A percentile compares a stretch with the other conserved stretches of the same genome.
phyloP scores from a whole-genome alignment of 2,329 filamentous ascomycete species.

The Scedosporium apiospermum region DNA sequence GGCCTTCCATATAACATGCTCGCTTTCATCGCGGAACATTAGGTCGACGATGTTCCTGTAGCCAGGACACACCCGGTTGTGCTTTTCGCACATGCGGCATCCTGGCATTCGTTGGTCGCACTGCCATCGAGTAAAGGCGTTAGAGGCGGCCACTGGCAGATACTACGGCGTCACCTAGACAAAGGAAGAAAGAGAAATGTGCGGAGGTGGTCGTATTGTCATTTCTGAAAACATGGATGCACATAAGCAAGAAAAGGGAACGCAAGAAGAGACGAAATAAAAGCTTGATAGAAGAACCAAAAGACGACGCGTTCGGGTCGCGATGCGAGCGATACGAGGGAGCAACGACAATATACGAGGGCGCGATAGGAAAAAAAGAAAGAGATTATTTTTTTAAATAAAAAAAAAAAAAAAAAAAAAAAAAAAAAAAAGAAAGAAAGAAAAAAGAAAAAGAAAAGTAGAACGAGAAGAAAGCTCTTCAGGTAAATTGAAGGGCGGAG shows the following conservation, averaged over 20 bases:
- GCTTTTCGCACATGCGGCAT: slow-evolving; percentile 46
- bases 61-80: slow-evolving; percentile 41
- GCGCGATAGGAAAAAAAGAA: neutral
- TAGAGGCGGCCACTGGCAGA: neutral
- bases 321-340: neutral
- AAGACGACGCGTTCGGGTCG: neutral
- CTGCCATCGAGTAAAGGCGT: slow-evolving; percentile 18
- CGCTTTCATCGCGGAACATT: slow-evolving; percentile 49
- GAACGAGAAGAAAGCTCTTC: neutral
- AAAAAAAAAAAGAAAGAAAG: neutral
- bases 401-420: neutral
- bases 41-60: slow-evolving; percentile 46
- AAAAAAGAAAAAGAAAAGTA: neutral
- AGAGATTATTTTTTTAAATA: neutral
- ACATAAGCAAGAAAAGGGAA: neutral
- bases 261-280: neutral
- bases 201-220: neutral
- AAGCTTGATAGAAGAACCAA: neutral
- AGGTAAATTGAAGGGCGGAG: neutral
- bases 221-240: neutral
- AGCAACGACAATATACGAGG: neutral
- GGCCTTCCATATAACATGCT: slow-evolving; percentile 44
- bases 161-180: neutral
- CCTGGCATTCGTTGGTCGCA: slow-evolving; percentile 42
- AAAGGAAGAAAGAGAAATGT: neutral